A percentile compares a stretch with the other conserved stretches of the same genome.
Evolutionary conservation across 345 rosid species (phyloP).

Genomic region (Pistacia vera): DNA sequence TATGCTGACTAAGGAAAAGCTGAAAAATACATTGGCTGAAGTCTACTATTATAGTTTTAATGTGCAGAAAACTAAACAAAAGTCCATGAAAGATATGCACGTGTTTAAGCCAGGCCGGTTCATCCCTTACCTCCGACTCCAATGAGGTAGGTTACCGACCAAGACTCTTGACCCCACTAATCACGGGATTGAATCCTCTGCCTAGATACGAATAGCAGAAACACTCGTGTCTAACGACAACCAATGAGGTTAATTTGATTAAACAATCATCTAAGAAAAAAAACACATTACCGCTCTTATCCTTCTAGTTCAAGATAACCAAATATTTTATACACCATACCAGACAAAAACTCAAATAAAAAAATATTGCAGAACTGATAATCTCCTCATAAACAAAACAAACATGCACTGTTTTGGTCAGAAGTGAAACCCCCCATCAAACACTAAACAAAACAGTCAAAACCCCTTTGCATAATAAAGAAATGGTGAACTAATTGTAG

Average conservation of each 20-base stretch:
- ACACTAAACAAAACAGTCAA: conserved; percentile 23
- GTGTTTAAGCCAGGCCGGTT: background rate
- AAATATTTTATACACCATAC: conserved; percentile 7
- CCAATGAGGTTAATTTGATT: conserved; percentile 15
- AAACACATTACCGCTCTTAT: conserved; percentile 14
- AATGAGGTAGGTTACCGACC: background rate
- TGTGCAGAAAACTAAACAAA: background rate
- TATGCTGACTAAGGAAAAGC: background rate
- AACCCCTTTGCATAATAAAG: conserved; percentile 26
- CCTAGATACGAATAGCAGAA: conserved; percentile 15
- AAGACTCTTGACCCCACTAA: conserved; percentile 1
- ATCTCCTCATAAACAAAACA: conserved; percentile 31
- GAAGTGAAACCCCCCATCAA: conserved; percentile 38
- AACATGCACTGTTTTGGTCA: conserved; percentile 44
- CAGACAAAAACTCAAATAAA: conserved; percentile 18
- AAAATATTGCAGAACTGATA: conserved; percentile 8
- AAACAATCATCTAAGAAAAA: conserved; percentile 25
- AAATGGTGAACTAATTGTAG: conserved; percentile 22
- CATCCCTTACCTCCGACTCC: conserved; percentile 11
- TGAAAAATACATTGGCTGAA: background rate
- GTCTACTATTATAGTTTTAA: background rate
- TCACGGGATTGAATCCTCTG: background rate
- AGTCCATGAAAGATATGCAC: background rate
- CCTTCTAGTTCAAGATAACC: conserved; percentile 12
- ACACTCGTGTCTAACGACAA: background rate